Percentiles rank a stretch among this genome's conserved stretches.
phyloP scores from a whole-genome alignment of 1,139 yeast genomes.

The Saccharomycopsis hybrid region DNA sequence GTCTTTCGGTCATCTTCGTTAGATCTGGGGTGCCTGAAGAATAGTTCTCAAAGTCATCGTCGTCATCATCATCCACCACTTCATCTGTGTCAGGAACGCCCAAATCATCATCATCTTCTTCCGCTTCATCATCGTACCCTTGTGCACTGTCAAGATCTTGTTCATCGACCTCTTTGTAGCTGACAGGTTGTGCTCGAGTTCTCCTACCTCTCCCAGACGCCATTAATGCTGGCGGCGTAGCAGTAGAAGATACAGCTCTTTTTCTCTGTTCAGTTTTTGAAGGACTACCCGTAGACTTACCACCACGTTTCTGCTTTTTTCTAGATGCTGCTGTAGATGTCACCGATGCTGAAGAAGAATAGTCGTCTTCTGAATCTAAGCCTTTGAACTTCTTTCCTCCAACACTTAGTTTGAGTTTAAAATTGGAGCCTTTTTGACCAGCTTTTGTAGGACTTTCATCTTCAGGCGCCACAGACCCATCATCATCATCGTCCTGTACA shows the following conservation, averaged over 20 bases:
- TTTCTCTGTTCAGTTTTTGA: neutral
- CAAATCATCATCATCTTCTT: constrained; percentile 16
- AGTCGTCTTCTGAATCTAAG: constrained; percentile 14
- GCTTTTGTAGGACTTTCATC: constrained; percentile 14
- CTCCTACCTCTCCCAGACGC: constrained; percentile 10
- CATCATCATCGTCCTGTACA: constrained; percentile 23
- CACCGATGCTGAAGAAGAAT: constrained; percentile 3
- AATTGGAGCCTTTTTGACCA: constrained; percentile 2
- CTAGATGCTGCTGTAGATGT: neutral
- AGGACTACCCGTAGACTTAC: no score
- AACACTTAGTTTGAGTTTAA: constrained; percentile 21
- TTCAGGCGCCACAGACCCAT: constrained; percentile 21
- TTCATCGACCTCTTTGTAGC: constrained; percentile 22
- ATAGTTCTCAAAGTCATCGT: constrained; percentile 21
- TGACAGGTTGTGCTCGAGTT: constrained; percentile 11
- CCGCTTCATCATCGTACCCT: constrained; percentile 11
- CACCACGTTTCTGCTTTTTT: no score
- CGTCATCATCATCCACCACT: constrained; percentile 18
- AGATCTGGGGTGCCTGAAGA: constrained; percentile 32
- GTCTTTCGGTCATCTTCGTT: constrained; percentile 57
- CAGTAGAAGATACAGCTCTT: neutral
- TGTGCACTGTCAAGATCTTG: constrained; percentile 18
- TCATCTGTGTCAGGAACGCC: constrained; percentile 10
- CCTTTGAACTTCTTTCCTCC: constrained; percentile 2
- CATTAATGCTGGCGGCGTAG: neutral